These are phyloP conservation scores for Daedaleopsis sinensis DNA, from an alignment of 768 basidiomycete genomes.

Conservation along the genomic window DNA sequence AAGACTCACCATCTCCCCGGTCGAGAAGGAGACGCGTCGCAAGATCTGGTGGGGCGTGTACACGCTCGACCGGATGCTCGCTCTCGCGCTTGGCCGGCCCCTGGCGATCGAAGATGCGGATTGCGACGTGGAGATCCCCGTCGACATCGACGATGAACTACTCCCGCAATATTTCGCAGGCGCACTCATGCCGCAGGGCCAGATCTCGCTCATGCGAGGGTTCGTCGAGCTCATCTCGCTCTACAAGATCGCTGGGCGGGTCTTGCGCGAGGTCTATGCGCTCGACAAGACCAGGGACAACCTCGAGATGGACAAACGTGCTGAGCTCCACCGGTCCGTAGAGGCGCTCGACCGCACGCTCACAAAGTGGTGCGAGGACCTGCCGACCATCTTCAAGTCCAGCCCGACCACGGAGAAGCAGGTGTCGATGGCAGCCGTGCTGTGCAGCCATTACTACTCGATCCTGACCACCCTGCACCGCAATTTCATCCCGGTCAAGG, in stretches of 20 bases:
- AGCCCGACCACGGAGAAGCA: slow-evolving; percentile 75
- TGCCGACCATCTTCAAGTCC: slow-evolving; percentile 76
- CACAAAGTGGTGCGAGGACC: slow-evolving; percentile 80
- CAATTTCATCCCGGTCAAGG: slow-evolving; percentile 81
- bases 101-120: slow-evolving; percentile 88
- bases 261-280: slow-evolving; percentile 82
- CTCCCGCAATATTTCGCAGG: slow-evolving; percentile 74
- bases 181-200: slow-evolving; percentile 54
- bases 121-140: slow-evolving; percentile 86
- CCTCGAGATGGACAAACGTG: slow-evolving; percentile 72
- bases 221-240: slow-evolving; percentile 74
- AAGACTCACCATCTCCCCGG: slow-evolving; percentile 64
- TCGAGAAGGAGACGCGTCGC: slow-evolving; percentile 87
- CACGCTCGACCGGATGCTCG: slow-evolving; percentile 88
- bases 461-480: slow-evolving; percentile 86
- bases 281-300: slow-evolving; percentile 76
- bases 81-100: slow-evolving; percentile 85
- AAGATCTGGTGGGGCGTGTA: slow-evolving; percentile 98
- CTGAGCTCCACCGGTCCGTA: slow-evolving; percentile 76
- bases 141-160: slow-evolving; percentile 81
- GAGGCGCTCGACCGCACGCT: slow-evolving; percentile 79
- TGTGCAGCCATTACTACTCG: slow-evolving; percentile 90
- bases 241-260: slow-evolving; percentile 83
- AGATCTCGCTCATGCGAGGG: slow-evolving; percentile 79
- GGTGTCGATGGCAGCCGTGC: slow-evolving; percentile 82